These are phyloP conservation scores for Wallacemonas rigidus DNA, from an alignment of 208 protist species.

Conservation along the genomic window DNA sequence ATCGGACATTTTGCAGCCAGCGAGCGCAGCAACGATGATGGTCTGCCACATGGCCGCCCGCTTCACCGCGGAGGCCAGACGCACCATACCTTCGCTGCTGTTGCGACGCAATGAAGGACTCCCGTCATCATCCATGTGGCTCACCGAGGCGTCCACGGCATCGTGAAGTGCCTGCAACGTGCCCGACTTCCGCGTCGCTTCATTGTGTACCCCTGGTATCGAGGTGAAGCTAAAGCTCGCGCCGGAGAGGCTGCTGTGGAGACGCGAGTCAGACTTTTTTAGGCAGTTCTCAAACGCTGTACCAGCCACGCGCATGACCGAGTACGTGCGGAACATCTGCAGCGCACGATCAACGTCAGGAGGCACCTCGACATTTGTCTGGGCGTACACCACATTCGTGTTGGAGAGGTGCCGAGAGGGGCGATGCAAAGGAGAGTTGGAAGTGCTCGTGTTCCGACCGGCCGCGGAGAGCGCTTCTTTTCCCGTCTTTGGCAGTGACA, in stretches of 20 bases:
- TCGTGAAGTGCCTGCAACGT: slow-evolving; percentile 28
- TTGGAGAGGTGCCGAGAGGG: slow-evolving; percentile 1
- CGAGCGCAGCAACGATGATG: slow-evolving; percentile 44
- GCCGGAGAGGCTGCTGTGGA: slow-evolving; percentile 17
- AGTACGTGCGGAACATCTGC: slow-evolving; percentile 71
- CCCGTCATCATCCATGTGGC: slow-evolving; percentile 6
- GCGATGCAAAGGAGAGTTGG: slow-evolving; percentile 15
- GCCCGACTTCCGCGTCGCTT: slow-evolving; percentile 15
- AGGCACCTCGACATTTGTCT: slow-evolving; percentile 13
- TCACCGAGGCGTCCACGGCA: slow-evolving; percentile 21
- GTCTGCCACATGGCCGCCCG: slow-evolving; percentile 80
- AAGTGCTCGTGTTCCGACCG: slow-evolving; percentile 13
- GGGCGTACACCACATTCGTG: not conserved
- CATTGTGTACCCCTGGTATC: no score
- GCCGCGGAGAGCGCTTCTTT: slow-evolving; percentile 25
- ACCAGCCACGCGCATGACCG: slow-evolving; percentile 63
- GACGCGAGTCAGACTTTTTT: slow-evolving; percentile 23
- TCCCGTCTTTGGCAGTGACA: slow-evolving; percentile 52
- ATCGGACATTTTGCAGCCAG: slow-evolving; percentile 38
- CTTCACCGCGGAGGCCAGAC: slow-evolving; percentile 63
- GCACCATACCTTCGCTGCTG: slow-evolving; percentile 43
- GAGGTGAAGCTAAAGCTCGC: not conserved
- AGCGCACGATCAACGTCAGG: slow-evolving; percentile 45
- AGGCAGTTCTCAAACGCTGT: slow-evolving; percentile 82
- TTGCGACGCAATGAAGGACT: not conserved